These are phyloP conservation scores for Penicillium sp. DNA, from an alignment of 2,329 filamentous ascomycete species.

Conservation along the genomic window DNA sequence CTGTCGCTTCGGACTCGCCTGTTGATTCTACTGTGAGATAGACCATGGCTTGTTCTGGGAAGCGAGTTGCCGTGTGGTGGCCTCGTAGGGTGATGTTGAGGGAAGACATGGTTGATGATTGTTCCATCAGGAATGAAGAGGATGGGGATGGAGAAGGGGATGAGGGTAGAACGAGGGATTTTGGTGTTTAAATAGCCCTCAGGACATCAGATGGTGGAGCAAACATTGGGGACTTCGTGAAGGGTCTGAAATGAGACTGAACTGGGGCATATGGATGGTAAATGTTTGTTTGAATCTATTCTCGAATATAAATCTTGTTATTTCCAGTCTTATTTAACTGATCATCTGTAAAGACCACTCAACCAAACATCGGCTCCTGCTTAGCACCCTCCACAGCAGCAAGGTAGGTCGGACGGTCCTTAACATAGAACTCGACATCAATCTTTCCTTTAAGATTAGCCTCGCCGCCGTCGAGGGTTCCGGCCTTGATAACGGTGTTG, in stretches of 20 bases:
- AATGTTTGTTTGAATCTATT: neutral
- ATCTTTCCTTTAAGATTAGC: conserved; percentile 39
- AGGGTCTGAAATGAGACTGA: neutral
- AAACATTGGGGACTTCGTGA: neutral
- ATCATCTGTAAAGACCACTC: neutral
- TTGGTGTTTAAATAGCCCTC: neutral
- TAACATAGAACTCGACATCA: conserved; percentile 47
- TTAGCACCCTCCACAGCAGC: conserved; percentile 39
- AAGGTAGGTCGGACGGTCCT: conserved; percentile 43
- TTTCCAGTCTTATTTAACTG: neutral
- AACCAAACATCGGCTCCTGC: conserved; percentile 35
- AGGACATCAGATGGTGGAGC: neutral
- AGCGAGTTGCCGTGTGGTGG: neutral
- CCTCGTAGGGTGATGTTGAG: neutral
- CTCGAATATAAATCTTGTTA: neutral
- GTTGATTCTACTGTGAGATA: neutral
- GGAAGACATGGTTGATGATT: neutral
- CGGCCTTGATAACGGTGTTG: conserved; percentile 45
- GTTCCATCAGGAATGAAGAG: neutral
- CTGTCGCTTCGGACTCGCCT: neutral
- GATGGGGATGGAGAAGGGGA: neutral
- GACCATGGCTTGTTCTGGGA: neutral
- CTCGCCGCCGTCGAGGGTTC: conserved; percentile 43
- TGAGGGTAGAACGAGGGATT: neutral
- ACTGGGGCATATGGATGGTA: neutral